Percentiles rank a stretch among this genome's conserved stretches.
Evolutionary conservation across 352 stramenopile species (phyloP).

Genomic region (Phytopythium boreale): DNA sequence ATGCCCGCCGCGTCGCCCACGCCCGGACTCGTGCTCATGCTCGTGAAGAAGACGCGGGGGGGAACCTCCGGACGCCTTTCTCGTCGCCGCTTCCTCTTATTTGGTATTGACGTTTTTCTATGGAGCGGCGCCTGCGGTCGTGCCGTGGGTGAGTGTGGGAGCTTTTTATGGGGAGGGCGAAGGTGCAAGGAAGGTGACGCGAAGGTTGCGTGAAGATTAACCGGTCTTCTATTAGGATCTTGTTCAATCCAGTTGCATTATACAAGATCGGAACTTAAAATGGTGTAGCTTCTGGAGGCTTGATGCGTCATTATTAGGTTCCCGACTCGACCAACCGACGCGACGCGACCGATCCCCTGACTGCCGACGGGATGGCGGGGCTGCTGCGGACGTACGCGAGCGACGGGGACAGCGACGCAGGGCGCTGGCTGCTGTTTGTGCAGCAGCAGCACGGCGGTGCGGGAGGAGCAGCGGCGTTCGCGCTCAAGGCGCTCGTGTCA

Average conservation of each 20-base stretch:
- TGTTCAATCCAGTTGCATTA: no score
- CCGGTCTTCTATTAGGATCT: not conserved
- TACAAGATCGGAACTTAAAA: no score
- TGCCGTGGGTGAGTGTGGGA: no score
- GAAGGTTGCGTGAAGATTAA: constrained; percentile 9
- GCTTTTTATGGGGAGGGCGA: not conserved
- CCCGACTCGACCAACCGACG: no score
- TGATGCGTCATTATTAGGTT: no score
- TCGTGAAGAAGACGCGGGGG: not conserved
- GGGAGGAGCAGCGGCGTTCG: constrained; percentile 8
- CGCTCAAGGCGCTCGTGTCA: constrained; percentile 33
- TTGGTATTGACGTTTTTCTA: not conserved
- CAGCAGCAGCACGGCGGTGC: constrained; percentile 12
- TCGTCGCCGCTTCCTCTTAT: not conserved
- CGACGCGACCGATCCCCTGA: no score
- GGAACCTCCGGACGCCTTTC: not conserved
- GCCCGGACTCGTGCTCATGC: constrained; percentile 16
- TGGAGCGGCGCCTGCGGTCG: constrained; percentile 1
- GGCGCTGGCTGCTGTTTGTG: constrained; percentile 43
- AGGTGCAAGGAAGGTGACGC: constrained; percentile 4
- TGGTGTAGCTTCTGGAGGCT: no score
- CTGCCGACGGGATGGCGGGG: not conserved
- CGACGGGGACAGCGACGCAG: constrained; percentile 8
- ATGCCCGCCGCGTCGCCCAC: constrained; percentile 11
- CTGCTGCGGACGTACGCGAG: constrained; percentile 34